Percentiles rank a stretch among this genome's conserved stretches.
Conservation (phyloP, 2,329 filamentous ascomycete genomes). For the Paraconiothyrium brasiliense region DNA sequence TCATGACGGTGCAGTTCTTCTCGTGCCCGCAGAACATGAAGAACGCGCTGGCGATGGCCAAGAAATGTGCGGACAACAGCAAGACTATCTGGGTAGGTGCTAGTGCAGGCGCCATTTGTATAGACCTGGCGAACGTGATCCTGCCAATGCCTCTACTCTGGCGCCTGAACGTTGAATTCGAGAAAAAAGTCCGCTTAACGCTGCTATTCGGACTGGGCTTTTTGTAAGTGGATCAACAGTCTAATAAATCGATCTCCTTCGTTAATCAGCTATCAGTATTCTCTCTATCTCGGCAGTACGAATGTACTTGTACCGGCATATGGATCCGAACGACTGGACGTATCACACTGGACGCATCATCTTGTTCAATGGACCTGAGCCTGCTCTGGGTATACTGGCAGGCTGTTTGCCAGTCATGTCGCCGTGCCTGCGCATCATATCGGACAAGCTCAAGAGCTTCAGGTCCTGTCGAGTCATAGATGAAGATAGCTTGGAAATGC, state of each 20-base stretch:
- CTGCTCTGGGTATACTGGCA: slow-evolving; percentile 9
- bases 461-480: not conserved
- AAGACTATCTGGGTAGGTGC: slow-evolving; percentile 7
- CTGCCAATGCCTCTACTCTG: slow-evolving; percentile 7
- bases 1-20: slow-evolving; percentile 5
- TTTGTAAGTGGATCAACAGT: not conserved
- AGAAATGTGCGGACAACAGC: not conserved
- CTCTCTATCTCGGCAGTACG: not conserved
- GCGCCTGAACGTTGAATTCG: not conserved
- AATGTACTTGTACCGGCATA: slow-evolving; percentile 7
- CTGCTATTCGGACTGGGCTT: slow-evolving; percentile 8
- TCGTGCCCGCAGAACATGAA: slow-evolving; percentile 3
- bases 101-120: not conserved
- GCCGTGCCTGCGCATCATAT: slow-evolving; percentile 8
- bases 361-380: slow-evolving; percentile 8
- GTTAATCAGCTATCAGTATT: not conserved
- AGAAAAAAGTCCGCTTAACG: slow-evolving; percentile 4
- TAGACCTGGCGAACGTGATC: slow-evolving; percentile 8
- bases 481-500: not conserved
- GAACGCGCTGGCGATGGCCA: slow-evolving; percentile 8
- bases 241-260: not conserved
- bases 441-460: slow-evolving; percentile 10
- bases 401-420: slow-evolving; percentile 10
- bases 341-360: slow-evolving; percentile 13
- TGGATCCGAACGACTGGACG: slow-evolving; percentile 7